These are phyloP conservation scores for Davidsoniella neocaledoniae DNA, from an alignment of 2,329 filamentous ascomycete genomes.

Conservation along the genomic window DNA sequence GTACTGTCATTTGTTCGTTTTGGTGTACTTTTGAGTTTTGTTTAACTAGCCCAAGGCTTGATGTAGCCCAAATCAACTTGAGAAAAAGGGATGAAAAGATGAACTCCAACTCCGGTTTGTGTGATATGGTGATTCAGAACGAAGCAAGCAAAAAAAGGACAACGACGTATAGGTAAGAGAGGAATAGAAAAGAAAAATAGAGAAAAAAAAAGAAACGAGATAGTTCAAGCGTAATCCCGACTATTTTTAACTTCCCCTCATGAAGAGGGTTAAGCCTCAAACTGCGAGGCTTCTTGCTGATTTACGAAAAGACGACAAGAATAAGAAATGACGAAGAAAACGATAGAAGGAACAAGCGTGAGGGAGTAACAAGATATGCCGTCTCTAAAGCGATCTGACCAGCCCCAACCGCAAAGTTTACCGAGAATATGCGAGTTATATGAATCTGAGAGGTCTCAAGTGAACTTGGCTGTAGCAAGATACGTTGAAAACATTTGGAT, in stretches of 20 bases:
- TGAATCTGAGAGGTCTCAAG: too few relatives aligned
- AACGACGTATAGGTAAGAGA: too few relatives aligned
- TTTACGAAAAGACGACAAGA: too few relatives aligned
- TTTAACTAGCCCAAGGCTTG: conserved; percentile 11
- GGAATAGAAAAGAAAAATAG: background rate
- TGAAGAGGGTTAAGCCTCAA: background rate
- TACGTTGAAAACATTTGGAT: too few relatives aligned
- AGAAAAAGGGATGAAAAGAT: conserved; percentile 7
- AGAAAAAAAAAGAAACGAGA: conserved; percentile 1
- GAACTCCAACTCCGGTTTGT: conserved; percentile 13
- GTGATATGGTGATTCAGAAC: conserved; percentile 4
- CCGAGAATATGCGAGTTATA: too few relatives aligned
- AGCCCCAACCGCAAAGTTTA: too few relatives aligned
- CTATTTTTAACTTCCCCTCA: background rate
- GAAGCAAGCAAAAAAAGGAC: background rate
- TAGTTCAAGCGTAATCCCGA: background rate
- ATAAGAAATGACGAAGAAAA: too few relatives aligned
- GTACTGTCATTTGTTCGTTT: too few relatives aligned
- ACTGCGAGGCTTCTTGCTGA: background rate
- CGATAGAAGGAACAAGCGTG: too few relatives aligned
- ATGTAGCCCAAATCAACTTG: conserved; percentile 12
- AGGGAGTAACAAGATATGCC: too few relatives aligned
- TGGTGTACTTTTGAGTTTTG: conserved; percentile 1
- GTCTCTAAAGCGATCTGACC: too few relatives aligned
- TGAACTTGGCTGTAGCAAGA: too few relatives aligned